phyloP scores from a whole-genome alignment of 805 yeast species.

The Wickerhamomyces alni region DNA sequence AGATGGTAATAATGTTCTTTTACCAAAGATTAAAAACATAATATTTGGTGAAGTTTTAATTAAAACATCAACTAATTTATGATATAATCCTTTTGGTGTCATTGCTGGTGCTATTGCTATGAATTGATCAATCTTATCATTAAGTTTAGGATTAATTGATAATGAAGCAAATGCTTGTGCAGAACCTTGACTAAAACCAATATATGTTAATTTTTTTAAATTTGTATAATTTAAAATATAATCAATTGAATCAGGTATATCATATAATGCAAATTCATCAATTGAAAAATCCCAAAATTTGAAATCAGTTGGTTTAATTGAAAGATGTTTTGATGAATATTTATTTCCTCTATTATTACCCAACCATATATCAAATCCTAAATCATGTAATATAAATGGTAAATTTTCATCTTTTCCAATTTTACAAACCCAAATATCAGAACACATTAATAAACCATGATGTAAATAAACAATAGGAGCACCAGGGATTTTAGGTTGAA shows the following conservation, averaged over 20 bases:
- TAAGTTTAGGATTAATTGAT: slow-evolving; percentile 61
- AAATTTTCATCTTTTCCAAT: slow-evolving; percentile 44
- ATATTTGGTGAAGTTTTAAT: slow-evolving; percentile 73
- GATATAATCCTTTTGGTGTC: slow-evolving; percentile 80
- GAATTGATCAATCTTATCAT: slow-evolving; percentile 46
- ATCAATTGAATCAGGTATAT: slow-evolving; percentile 80
- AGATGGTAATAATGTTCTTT: slow-evolving; percentile 61
- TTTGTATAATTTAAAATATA: slow-evolving; percentile 55
- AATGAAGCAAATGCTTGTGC: slow-evolving; percentile 90
- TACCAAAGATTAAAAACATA: slow-evolving; percentile 70
- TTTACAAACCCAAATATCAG: slow-evolving; percentile 72
- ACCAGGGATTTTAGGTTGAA: slow-evolving; percentile 33
- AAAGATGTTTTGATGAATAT: slow-evolving; percentile 74
- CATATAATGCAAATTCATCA: slow-evolving; percentile 89
- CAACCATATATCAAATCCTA: slow-evolving; percentile 92
- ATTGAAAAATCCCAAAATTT: slow-evolving; percentile 85
- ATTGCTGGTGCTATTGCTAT: slow-evolving; percentile 92
- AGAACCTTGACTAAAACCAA: slow-evolving; percentile 92
- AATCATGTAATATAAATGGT: slow-evolving; percentile 70
- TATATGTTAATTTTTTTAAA: slow-evolving; percentile 56
- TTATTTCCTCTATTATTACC: slow-evolving; percentile 94
- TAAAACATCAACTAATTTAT: slow-evolving; percentile 68
- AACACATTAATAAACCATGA: slow-evolving; percentile 86
- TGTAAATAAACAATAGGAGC: slow-evolving; percentile 70
- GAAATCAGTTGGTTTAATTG: slow-evolving; percentile 31